A percentile compares a stretch with the other conserved stretches of the same genome.
Evolutionary conservation across 495 filamentous ascomycete genomes (phyloP).

Genomic region (Copromyces sp.): DNA sequence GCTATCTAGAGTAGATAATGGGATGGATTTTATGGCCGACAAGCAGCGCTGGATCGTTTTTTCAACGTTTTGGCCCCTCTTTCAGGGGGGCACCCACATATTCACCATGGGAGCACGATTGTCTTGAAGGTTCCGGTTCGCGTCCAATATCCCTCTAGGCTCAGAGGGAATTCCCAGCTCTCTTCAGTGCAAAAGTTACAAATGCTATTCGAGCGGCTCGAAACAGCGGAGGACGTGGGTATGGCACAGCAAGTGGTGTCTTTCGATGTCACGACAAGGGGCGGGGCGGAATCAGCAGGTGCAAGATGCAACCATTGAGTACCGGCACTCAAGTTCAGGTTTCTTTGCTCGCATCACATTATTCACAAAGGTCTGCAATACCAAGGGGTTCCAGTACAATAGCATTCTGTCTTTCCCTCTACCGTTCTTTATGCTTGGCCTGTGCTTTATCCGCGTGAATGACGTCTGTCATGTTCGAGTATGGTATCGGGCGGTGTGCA

Average conservation of each 20-base stretch:
- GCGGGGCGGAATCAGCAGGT: not conserved
- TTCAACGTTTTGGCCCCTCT: not conserved
- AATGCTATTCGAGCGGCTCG: not conserved
- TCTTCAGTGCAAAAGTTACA: not conserved
- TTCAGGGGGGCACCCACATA: not conserved
- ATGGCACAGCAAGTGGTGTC: not conserved
- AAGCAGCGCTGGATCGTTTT: slow-evolving; percentile 4
- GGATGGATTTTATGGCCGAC: slow-evolving; percentile 2
- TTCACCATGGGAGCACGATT: not conserved
- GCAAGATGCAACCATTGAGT: not conserved
- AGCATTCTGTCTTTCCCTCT: not conserved
- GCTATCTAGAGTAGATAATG: slow-evolving; percentile 51
- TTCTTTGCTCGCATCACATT: not conserved
- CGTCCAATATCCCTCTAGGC: not conserved
- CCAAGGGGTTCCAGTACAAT: not conserved
- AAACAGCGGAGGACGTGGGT: not conserved
- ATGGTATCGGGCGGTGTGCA: not conserved
- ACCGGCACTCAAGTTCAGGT: not conserved
- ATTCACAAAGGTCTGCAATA: not conserved
- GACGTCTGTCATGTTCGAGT: not conserved
- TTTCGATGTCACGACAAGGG: not conserved
- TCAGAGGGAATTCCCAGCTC: not conserved
- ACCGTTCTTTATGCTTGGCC: not conserved
- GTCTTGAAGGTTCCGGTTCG: not conserved
- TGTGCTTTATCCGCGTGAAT: not conserved